Base-by-base conservation (phyloP, 495 filamentous ascomycete genomes). In the Aspergillus affinis region DNA sequence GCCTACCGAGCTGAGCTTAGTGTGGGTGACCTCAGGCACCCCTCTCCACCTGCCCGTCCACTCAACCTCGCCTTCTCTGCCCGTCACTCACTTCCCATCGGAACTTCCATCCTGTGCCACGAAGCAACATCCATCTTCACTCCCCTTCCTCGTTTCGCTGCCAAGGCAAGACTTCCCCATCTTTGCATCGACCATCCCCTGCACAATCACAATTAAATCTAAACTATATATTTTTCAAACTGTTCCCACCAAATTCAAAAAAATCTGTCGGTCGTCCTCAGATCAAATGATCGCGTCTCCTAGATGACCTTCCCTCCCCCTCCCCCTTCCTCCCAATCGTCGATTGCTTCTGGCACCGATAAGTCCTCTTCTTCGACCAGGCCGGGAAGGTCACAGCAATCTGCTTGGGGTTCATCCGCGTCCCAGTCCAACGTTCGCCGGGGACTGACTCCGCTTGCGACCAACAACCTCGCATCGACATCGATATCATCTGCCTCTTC, bases 281-380 rank as follows among this genome's bases (percentile, higher is more conserved):
- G 74, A 77, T 79, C 81, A 80, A 82, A 83, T 83, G 81, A 79
- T 81, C 74, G 77, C 74, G 75, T 80, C 80, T 82, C 81, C 80
- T 84, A 84, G 81, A 85, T 85, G 83, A 85, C 76, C 81, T 82
- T 81, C 78, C 81, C 80, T 80, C 78, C 81, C 76, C 80, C 82
- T 78, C 78, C 78, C 73, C 80, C 81, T 81, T 79, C 78, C 77
- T 77, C 81, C 75, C 81, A 82, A 76, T 81, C 85, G 77, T 83
- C 82, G 74, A 84, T 79, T 78, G 78, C 79, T 81, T 80, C 82
- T 75, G 78, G 78, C 78, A 77, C 78, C 70, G 79, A 80, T 72
- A 82, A 78, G 70, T 73, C 78, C 67, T 78, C 82, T 61, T 80
- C 81, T 61, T 80, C 81, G 75, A 75, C 78, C 75, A 77, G 82